These are phyloP conservation scores for Ceratocystis lukuohia DNA, from an alignment of 2,329 filamentous ascomycete genomes.

Conservation along the genomic window DNA sequence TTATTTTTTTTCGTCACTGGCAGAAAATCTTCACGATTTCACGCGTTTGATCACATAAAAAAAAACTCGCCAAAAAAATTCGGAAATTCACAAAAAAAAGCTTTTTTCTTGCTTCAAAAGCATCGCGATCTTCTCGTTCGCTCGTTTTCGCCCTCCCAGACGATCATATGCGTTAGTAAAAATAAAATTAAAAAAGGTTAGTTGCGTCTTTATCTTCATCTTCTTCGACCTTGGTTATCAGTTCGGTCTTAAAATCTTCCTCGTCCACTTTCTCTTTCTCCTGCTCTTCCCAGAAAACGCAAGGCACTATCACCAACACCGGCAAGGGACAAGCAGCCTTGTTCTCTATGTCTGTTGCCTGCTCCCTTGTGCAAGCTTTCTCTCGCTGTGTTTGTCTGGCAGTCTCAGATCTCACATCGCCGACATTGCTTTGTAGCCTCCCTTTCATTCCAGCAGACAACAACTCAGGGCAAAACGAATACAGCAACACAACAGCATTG, in stretches of 20 bases:
- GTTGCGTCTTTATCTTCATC: neutral
- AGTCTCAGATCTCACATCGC: neutral
- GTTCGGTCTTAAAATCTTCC: no score
- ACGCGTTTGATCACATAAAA: neutral
- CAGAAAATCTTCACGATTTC: neutral
- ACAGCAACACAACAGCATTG: no score
- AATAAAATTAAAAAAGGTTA: neutral
- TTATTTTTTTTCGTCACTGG: neutral
- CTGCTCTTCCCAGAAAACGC: neutral
- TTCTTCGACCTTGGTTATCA: neutral
- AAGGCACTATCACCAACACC: neutral
- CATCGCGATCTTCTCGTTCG: neutral
- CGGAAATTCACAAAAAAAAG: conserved; percentile 1
- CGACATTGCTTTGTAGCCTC: conserved; percentile 1
- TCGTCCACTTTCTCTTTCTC: neutral
- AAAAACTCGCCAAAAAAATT: conserved; percentile 1
- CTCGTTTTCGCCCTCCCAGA: neutral
- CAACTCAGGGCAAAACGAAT: no score
- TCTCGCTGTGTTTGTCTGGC: neutral
- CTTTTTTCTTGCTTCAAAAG: neutral
- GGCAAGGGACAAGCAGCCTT: no score
- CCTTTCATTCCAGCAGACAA: conserved; percentile 8
- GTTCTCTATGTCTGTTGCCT: no score
- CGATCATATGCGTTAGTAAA: neutral
- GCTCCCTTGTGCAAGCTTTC: no score